These are phyloP conservation scores for Juncus effusus DNA, from an alignment of 176 grass and related monocot species.

Conservation along the genomic window DNA sequence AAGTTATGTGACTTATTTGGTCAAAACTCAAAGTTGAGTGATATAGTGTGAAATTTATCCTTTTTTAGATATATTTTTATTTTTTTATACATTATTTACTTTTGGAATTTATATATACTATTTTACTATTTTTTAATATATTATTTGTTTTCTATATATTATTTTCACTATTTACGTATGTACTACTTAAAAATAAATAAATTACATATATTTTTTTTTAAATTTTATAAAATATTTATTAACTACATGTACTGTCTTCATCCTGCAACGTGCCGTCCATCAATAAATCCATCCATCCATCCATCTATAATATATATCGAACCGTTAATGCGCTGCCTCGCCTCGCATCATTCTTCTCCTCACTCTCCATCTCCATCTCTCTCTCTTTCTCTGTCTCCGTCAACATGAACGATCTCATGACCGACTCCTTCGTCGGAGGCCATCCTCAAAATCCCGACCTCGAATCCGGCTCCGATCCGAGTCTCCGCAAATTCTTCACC, in stretches of 20 bases:
- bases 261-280: conserved; percentile 1
- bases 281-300: background rate
- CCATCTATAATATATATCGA: background rate
- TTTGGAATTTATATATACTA: too few relatives aligned
- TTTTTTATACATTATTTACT: too few relatives aligned
- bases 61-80: too few relatives aligned
- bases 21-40: too few relatives aligned
- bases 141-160: too few relatives aligned
- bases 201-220: too few relatives aligned
- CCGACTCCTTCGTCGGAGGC: conserved; percentile 22
- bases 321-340: background rate
- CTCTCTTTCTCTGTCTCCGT: background rate
- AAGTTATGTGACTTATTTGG: too few relatives aligned
- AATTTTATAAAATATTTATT: too few relatives aligned
- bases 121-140: too few relatives aligned
- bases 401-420: conserved; percentile 30
- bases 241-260: background rate
- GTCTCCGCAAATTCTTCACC: background rate
- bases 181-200: too few relatives aligned
- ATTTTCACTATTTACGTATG: too few relatives aligned
- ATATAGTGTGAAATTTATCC: too few relatives aligned
- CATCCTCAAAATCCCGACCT: background rate
- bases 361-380: background rate
- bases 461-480: conserved; percentile 26
- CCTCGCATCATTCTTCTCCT: background rate